Conservation (phyloP, 2,329 filamentous ascomycete species). For the Hypocreales sp. region DNA sequence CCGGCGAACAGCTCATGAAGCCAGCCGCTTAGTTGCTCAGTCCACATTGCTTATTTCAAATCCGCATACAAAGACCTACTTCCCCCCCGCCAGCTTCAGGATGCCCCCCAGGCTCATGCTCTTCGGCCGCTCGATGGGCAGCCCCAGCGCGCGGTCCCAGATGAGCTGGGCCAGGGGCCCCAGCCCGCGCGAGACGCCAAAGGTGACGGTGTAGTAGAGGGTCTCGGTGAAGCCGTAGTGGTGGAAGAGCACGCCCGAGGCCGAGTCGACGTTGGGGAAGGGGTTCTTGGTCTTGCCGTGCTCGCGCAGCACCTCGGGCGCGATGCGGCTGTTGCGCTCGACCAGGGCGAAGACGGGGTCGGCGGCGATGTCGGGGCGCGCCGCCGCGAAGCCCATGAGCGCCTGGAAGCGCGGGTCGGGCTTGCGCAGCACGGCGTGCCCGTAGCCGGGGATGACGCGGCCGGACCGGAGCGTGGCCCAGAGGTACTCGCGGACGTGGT, state of each 20-base stretch:
- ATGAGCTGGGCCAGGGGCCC: constrained; percentile 88
- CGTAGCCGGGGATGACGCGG: constrained; percentile 87
- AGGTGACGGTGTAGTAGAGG: constrained; percentile 75
- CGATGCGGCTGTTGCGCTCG: constrained; percentile 82
- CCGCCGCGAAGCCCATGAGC: constrained; percentile 84
- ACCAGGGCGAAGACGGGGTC: constrained; percentile 92
- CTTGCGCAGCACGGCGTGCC: constrained; percentile 90
- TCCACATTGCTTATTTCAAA: too few species aligned
- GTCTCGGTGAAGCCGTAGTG: constrained; percentile 97
- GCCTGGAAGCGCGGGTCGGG: constrained; percentile 94
- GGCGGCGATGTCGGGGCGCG: constrained; percentile 67
- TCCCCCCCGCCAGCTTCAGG: constrained; percentile 46
- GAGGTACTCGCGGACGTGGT: constrained; percentile 77
- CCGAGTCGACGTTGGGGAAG: constrained; percentile 91
- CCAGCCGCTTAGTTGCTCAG: too few species aligned
- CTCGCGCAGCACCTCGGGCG: constrained; percentile 77
- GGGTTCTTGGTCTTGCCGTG: constrained; percentile 99
- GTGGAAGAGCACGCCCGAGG: constrained; percentile 88
- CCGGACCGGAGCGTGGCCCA: constrained; percentile 90
- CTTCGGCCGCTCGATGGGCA: constrained; percentile 96
- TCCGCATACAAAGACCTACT: too few species aligned
- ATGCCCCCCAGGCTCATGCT: constrained; percentile 87
- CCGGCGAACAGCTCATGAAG: too few species aligned
- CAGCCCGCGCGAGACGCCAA: constrained; percentile 54
- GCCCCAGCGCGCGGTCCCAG: constrained; percentile 85